Evolutionary conservation across 2,329 filamentous ascomycete species (phyloP).

Genomic region (Hymenoscyphus occultus): DNA sequence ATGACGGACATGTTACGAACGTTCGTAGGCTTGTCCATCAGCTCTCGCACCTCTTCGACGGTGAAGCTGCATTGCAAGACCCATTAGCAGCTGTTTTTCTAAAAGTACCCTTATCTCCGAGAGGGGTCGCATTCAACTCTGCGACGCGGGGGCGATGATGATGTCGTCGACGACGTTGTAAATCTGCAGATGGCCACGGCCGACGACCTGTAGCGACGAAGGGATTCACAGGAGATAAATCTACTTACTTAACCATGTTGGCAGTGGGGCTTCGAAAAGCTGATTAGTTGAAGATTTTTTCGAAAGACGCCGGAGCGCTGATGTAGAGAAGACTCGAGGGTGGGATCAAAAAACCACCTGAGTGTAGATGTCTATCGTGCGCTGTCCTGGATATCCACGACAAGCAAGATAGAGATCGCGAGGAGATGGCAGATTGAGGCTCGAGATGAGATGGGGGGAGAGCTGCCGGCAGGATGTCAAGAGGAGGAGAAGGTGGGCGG

Average conservation of each 20-base stretch:
- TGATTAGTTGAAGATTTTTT: constrained; percentile 35
- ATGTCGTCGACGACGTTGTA: neutral
- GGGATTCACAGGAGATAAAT: constrained; percentile 10
- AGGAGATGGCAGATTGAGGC: constrained; percentile 29
- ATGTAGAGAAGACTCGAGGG: constrained; percentile 26
- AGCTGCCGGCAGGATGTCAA: constrained; percentile 12
- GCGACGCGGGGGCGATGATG: neutral
- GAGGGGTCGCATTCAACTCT: neutral
- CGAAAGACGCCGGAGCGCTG: constrained; percentile 28
- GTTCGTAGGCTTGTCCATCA: constrained; percentile 78
- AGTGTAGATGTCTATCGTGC: constrained; percentile 27
- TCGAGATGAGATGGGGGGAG: constrained; percentile 17
- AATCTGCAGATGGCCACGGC: neutral
- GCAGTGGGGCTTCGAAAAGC: constrained; percentile 62
- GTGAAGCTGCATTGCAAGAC: constrained; percentile 73
- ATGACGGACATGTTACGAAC: constrained; percentile 99
- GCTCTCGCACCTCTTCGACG: constrained; percentile 81
- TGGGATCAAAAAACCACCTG: constrained; percentile 26
- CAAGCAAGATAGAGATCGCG: constrained; percentile 28
- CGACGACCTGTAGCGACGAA: neutral
- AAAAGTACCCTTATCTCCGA: constrained; percentile 21
- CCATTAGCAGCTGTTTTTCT: constrained; percentile 46
- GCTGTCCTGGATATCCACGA: constrained; percentile 31
- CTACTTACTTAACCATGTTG: constrained; percentile 99
- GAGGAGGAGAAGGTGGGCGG: neutral